A percentile compares a stretch with the other conserved stretches of the same genome.
phyloP scores from a whole-genome alignment of 2,329 filamentous ascomycete genomes.

The Penicillium sp. region DNA sequence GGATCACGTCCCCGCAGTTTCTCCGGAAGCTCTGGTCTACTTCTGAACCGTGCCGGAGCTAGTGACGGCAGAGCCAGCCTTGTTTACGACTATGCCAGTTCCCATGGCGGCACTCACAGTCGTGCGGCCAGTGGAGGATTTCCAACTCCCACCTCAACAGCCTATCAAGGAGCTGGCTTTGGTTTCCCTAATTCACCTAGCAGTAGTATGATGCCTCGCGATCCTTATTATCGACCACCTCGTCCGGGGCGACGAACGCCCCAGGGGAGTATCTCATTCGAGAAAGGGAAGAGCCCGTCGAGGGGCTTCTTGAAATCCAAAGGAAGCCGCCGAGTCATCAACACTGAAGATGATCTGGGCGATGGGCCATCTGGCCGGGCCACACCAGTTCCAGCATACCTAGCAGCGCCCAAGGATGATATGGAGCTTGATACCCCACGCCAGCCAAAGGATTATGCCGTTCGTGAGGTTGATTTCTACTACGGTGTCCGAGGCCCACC shows the following conservation, averaged over 20 bases:
- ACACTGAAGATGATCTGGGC: conserved; percentile 32
- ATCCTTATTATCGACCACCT: conserved; percentile 87
- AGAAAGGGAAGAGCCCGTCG: conserved; percentile 38
- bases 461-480: conserved; percentile 94
- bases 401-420: conserved; percentile 53
- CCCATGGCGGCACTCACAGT: conserved; percentile 47
- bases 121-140: conserved; percentile 58
- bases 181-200: conserved; percentile 44
- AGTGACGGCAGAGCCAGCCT: conserved; percentile 49
- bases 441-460: conserved; percentile 74
- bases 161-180: conserved; percentile 62
- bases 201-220: conserved; percentile 50
- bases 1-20: conserved; percentile 55
- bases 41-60: conserved; percentile 52
- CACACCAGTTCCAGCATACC: conserved; percentile 53
- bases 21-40: conserved; percentile 59
- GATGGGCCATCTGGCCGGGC: conserved; percentile 45
- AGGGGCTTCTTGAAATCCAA: conserved; percentile 45
- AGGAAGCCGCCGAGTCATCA: conserved; percentile 26
- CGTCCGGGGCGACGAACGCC: conserved; percentile 64
- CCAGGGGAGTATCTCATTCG: conserved; percentile 49
- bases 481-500: conserved; percentile 89
- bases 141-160: conserved; percentile 69
- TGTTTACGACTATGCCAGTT: conserved; percentile 52
- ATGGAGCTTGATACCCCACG: conserved; percentile 50